These are phyloP conservation scores for Bretschneidera sinensis DNA, from an alignment of 345 rosid species.

Conservation along the genomic window DNA sequence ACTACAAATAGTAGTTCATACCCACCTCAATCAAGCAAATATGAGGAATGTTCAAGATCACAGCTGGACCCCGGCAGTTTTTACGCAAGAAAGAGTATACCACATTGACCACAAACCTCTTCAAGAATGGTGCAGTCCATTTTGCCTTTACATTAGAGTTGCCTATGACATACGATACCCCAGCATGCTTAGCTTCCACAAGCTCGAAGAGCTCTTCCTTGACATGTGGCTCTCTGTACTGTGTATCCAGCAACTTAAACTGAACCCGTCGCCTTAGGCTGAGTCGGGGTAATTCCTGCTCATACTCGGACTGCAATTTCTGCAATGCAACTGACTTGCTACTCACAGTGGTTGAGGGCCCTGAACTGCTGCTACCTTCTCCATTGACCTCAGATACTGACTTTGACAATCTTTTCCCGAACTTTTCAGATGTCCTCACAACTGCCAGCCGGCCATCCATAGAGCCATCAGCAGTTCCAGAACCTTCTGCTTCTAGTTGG, in stretches of 20 bases:
- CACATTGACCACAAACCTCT: conserved; percentile 62
- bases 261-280: conserved; percentile 40
- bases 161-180: conserved; percentile 73
- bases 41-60: conserved; percentile 75
- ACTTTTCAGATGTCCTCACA: conserved; percentile 72
- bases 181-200: conserved; percentile 73
- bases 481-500: conserved; percentile 83
- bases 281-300: conserved; percentile 52
- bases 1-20: conserved; percentile 69
- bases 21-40: conserved; percentile 88
- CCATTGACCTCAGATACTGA: conserved; percentile 37
- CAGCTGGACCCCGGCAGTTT: conserved; percentile 77
- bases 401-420: conserved; percentile 55
- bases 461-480: conserved; percentile 42
- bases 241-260: conserved; percentile 54
- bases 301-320: conserved; percentile 54
- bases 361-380: conserved; percentile 40
- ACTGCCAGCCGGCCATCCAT: conserved; percentile 74
- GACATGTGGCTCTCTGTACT: conserved; percentile 49
- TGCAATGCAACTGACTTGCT: conserved; percentile 60
- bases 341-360: conserved; percentile 28
- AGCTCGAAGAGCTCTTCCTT: conserved; percentile 77
- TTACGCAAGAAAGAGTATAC: conserved; percentile 78
- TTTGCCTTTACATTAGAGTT: conserved; percentile 69
- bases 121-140: conserved; percentile 60